A percentile compares a stretch with the other conserved stretches of the same genome.
Conservation (phyloP, 179 eudicot genomes). For the Sideroxylon spinosum region DNA sequence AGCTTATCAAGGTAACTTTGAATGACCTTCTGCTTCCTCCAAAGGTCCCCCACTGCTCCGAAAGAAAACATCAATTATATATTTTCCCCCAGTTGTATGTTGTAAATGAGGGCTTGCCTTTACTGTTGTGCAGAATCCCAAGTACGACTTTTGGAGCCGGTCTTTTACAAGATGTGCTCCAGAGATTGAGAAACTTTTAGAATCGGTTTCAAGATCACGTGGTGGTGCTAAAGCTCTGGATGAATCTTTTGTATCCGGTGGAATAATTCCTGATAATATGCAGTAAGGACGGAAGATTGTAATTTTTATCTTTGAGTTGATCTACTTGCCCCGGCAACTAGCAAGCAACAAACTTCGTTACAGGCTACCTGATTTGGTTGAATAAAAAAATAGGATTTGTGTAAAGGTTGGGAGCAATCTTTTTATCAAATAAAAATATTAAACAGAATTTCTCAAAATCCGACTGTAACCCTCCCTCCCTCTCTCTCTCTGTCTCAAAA, state of each 20-base stretch:
- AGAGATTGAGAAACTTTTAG: conserved; percentile 78
- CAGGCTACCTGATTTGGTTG: too few species aligned
- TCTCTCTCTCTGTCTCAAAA: too few species aligned
- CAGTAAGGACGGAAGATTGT: conserved; percentile 29
- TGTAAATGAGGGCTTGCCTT: neutral
- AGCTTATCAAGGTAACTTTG: conserved; percentile 71
- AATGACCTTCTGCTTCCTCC: neutral
- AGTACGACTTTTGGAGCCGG: conserved; percentile 75
- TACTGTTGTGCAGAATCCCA: conserved; percentile 53
- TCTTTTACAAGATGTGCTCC: conserved; percentile 85
- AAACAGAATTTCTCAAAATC: too few species aligned
- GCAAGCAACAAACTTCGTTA: too few species aligned
- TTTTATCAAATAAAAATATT: too few species aligned
- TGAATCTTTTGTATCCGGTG: conserved; percentile 60
- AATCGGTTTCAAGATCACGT: conserved; percentile 78
- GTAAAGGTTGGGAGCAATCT: too few species aligned
- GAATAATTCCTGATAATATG: conserved; percentile 54
- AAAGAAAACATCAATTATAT: neutral
- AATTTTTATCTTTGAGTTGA: too few species aligned
- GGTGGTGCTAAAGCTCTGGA: conserved; percentile 85
- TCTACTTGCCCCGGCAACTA: too few species aligned
- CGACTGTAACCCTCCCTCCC: too few species aligned
- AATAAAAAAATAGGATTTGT: too few species aligned
- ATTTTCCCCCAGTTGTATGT: too few species aligned
- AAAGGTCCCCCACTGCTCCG: neutral